phyloP scores from a whole-genome alignment of 2,329 filamentous ascomycete species.

The Sporothrix variecibatus region DNA sequence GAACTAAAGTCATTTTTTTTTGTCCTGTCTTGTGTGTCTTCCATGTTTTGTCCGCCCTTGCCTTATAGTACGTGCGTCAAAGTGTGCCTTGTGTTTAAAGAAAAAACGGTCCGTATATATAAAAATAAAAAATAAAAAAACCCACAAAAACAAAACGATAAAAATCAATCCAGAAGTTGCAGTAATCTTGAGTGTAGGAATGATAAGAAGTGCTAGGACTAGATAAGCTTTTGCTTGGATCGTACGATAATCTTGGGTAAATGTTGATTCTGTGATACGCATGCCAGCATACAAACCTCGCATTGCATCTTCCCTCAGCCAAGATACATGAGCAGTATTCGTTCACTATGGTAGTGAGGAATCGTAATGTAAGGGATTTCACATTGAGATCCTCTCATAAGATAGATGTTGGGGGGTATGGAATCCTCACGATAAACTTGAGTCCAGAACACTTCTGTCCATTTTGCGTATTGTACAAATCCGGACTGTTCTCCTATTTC shows the following conservation, averaged over 20 bases:
- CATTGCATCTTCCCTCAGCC: neutral
- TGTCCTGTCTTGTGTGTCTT: neutral
- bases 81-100: conserved; percentile 1
- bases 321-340: neutral
- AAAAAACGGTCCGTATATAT: neutral
- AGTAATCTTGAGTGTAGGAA: neutral
- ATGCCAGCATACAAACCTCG: neutral
- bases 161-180: neutral
- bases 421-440: neutral
- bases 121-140: neutral
- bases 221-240: neutral
- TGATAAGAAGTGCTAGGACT: neutral
- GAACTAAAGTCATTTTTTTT: neutral
- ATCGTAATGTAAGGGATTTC: neutral
- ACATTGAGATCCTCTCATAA: neutral
- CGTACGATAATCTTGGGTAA: neutral
- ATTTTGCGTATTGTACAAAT: neutral
- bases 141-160: neutral
- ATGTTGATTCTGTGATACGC: neutral
- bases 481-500: neutral
- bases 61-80: neutral
- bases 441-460: neutral
- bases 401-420: neutral
- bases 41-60: neutral
- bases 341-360: neutral